phyloP scores from a whole-genome alignment of 2,329 filamentous ascomycete species.

The Corinectria fuckeliana region DNA sequence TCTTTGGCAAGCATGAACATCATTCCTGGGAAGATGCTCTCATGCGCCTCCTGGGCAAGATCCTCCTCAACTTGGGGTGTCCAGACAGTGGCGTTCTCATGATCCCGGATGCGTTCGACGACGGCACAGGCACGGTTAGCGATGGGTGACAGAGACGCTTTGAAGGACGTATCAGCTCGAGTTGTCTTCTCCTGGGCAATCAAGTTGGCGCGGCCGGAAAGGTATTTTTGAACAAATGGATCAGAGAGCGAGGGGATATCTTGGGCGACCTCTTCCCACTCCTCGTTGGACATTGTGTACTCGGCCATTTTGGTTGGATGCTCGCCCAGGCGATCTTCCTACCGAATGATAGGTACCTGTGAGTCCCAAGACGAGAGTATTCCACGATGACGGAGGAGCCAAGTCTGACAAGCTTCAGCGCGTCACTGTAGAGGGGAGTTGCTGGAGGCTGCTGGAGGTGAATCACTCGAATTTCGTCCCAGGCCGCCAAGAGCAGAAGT shows the following conservation, averaged over 20 bases:
- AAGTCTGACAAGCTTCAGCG: not conserved
- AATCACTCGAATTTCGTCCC: constrained; percentile 1
- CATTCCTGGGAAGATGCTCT: constrained; percentile 83
- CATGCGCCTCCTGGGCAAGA: constrained; percentile 65
- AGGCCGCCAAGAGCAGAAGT: not conserved
- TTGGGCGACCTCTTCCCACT: constrained; percentile 63
- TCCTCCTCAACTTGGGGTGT: constrained; percentile 74
- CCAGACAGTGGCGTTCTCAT: constrained; percentile 81
- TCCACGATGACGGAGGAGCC: not conserved
- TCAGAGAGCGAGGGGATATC: constrained; percentile 68
- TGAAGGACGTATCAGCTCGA: constrained; percentile 76
- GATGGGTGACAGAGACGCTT: constrained; percentile 77
- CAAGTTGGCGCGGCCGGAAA: constrained; percentile 76
- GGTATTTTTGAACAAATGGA: constrained; percentile 82
- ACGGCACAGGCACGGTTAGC: constrained; percentile 80
- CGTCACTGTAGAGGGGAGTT: not conserved
- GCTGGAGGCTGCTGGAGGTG: not conserved
- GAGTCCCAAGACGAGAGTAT: too few species aligned
- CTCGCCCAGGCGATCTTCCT: not conserved
- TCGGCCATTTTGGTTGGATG: constrained; percentile 40
- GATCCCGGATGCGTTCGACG: constrained; percentile 77
- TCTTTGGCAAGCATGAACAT: constrained; percentile 89
- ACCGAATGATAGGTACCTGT: too few species aligned
- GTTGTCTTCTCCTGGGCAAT: constrained; percentile 82
- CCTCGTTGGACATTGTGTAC: constrained; percentile 55